phyloP scores from a whole-genome alignment of 306 rosid genomes.

The Rosa rugosa region DNA sequence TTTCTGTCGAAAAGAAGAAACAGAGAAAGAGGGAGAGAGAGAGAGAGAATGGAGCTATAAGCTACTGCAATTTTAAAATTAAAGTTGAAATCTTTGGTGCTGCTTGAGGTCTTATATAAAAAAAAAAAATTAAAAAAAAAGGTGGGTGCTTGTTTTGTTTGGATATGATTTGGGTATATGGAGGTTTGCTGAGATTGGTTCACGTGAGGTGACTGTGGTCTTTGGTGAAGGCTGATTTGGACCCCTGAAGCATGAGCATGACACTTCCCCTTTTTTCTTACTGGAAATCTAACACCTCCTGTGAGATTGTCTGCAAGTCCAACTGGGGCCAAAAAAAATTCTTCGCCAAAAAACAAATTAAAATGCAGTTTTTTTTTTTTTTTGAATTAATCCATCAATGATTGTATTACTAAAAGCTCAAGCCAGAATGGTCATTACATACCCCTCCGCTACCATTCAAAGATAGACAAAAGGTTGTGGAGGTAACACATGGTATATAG shows the following conservation, averaged over 20 bases:
- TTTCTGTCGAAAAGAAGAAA: slow-evolving; percentile 29
- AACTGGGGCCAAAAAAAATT: too few relatives aligned
- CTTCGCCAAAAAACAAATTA: too few relatives aligned
- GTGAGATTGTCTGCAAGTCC: background rate
- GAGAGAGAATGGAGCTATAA: slow-evolving; percentile 11
- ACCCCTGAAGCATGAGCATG: background rate
- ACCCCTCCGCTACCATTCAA: too few relatives aligned
- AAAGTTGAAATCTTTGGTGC: slow-evolving; percentile 8
- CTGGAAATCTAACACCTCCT: background rate
- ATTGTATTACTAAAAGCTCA: too few relatives aligned
- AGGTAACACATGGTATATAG: too few relatives aligned
- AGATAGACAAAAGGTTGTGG: too few relatives aligned
- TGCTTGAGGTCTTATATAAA: background rate
- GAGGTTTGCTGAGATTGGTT: slow-evolving; percentile 14
- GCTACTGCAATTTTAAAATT: background rate
- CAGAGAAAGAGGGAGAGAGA: slow-evolving; percentile 2
- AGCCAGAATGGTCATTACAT: too few relatives aligned
- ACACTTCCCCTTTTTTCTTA: background rate
- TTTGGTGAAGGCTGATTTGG: background rate
- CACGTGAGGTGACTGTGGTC: slow-evolving; percentile 33
- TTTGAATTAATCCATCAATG: too few relatives aligned
- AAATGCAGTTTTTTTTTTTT: too few relatives aligned
- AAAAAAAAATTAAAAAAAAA: background rate
- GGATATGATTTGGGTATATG: slow-evolving; percentile 37
- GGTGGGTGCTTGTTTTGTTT: slow-evolving; percentile 2